Evolutionary conservation across 2,329 filamentous ascomycete species (phyloP).

Genomic region (Monilinia vaccinii-corymbosi): DNA sequence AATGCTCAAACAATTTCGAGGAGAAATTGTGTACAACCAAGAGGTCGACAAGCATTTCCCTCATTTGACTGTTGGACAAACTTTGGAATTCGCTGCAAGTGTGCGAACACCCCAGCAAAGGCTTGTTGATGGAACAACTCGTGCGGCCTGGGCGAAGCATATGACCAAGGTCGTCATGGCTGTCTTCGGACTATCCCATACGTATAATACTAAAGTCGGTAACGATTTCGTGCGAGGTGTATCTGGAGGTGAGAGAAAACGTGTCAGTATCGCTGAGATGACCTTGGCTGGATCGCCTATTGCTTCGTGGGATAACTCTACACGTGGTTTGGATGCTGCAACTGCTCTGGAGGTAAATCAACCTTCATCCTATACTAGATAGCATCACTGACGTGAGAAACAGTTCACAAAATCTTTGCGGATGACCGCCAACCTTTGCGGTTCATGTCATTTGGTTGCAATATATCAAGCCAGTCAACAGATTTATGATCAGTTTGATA

Average conservation of each 20-base stretch:
- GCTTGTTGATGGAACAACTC: constrained; percentile 47
- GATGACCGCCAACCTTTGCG: constrained; percentile 53
- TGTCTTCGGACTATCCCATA: constrained; percentile 59
- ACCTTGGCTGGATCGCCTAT: constrained; percentile 45
- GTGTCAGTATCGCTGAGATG: constrained; percentile 75
- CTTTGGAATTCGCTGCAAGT: constrained; percentile 62
- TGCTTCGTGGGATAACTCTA: constrained; percentile 33
- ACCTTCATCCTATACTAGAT: not conserved
- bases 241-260: constrained; percentile 64
- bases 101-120: constrained; percentile 54
- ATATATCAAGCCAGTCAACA: constrained; percentile 65
- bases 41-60: constrained; percentile 71
- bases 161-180: constrained; percentile 54
- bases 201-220: constrained; percentile 64
- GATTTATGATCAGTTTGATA: constrained; percentile 63
- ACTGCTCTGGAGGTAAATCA: constrained; percentile 47
- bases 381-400: not conserved
- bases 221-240: constrained; percentile 64
- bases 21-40: constrained; percentile 64
- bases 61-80: constrained; percentile 65
- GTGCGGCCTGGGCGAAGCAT: constrained; percentile 39
- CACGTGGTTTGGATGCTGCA: constrained; percentile 63
- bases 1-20: constrained; percentile 52
- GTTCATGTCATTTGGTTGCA: constrained; percentile 56
- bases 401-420: constrained; percentile 61